Evolutionary conservation across 1,139 yeast genomes (phyloP).

Genomic region (Arxiozyma telluris): DNA sequence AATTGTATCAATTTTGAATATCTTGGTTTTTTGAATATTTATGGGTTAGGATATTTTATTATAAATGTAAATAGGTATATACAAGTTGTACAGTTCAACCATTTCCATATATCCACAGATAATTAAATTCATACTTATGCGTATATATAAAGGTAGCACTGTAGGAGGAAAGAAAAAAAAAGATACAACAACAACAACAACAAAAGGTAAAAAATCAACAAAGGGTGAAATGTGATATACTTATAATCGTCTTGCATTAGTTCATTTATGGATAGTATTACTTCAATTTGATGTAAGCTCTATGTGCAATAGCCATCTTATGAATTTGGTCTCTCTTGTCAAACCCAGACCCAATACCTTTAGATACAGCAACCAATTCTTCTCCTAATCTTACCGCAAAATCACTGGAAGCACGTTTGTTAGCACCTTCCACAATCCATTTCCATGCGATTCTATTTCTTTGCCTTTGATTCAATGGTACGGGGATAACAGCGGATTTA

Average conservation of each 20-base stretch:
- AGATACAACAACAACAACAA: too few species aligned
- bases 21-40: background rate
- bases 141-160: background rate
- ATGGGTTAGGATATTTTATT: too few species aligned
- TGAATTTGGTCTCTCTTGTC: slow-evolving; percentile 81
- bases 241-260: slow-evolving; percentile 8
- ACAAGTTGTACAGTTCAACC: background rate
- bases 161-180: too few species aligned
- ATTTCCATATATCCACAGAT: background rate
- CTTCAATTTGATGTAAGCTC: slow-evolving; percentile 55
- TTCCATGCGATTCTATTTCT: slow-evolving; percentile 76
- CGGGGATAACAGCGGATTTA: slow-evolving; percentile 70
- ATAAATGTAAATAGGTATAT: too few species aligned
- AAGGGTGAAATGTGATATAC: background rate
- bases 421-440: slow-evolving; percentile 84
- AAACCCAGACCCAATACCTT: slow-evolving; percentile 74
- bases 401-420: slow-evolving; percentile 69
- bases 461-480: slow-evolving; percentile 73
- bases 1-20: too few species aligned
- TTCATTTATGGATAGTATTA: slow-evolving; percentile 24
- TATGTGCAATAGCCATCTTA: slow-evolving; percentile 71
- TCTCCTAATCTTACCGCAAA: slow-evolving; percentile 85
- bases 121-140: too few species aligned
- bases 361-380: slow-evolving; percentile 68
- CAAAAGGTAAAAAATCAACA: background rate